These are phyloP conservation scores for Colletotrichum limetticola DNA, from an alignment of 2,329 filamentous ascomycete species.

Conservation along the genomic window DNA sequence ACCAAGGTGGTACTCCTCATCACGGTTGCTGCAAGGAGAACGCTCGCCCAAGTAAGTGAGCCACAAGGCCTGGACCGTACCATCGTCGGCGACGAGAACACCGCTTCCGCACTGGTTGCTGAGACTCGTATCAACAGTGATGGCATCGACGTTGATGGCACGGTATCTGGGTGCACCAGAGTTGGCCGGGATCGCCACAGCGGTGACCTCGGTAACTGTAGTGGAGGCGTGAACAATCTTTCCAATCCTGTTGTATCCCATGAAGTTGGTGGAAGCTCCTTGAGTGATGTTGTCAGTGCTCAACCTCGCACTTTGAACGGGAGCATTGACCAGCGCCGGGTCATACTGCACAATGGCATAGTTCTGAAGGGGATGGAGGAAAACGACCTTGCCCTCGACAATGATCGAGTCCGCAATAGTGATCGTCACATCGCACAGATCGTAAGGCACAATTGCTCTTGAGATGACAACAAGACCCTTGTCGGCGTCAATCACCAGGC, in stretches of 20 bases:
- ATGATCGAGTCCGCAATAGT: slow-evolving; percentile 98
- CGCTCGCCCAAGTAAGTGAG: slow-evolving; percentile 96
- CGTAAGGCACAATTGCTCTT: slow-evolving; percentile 92
- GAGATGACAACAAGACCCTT: slow-evolving; percentile 96
- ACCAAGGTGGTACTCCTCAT: slow-evolving; percentile 96
- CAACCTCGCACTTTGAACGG: slow-evolving; percentile 88
- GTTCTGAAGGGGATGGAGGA: slow-evolving; percentile 96
- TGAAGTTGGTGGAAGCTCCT: slow-evolving; percentile 93
- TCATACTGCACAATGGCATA: slow-evolving; percentile 97
- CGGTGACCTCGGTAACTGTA: slow-evolving; percentile 95
- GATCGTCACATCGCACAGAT: slow-evolving; percentile 94
- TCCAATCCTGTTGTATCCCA: slow-evolving; percentile 97
- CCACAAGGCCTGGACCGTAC: slow-evolving; percentile 95
- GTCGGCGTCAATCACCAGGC: slow-evolving; percentile 95
- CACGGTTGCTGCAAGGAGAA: slow-evolving; percentile 79
- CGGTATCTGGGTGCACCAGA: slow-evolving; percentile 91
- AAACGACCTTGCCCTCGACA: slow-evolving; percentile 92
- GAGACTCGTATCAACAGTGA: slow-evolving; percentile 94
- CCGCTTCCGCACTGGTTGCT: slow-evolving; percentile 94
- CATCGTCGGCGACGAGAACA: slow-evolving; percentile 88
- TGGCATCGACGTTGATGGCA: slow-evolving; percentile 94
- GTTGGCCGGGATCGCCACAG: slow-evolving; percentile 95
- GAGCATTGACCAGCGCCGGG: slow-evolving; percentile 89
- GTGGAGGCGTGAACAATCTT: slow-evolving; percentile 94
- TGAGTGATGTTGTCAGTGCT: slow-evolving; percentile 87